These are phyloP conservation scores for Talaromyces adpressus DNA, from an alignment of 495 filamentous ascomycete species.

Conservation along the genomic window DNA sequence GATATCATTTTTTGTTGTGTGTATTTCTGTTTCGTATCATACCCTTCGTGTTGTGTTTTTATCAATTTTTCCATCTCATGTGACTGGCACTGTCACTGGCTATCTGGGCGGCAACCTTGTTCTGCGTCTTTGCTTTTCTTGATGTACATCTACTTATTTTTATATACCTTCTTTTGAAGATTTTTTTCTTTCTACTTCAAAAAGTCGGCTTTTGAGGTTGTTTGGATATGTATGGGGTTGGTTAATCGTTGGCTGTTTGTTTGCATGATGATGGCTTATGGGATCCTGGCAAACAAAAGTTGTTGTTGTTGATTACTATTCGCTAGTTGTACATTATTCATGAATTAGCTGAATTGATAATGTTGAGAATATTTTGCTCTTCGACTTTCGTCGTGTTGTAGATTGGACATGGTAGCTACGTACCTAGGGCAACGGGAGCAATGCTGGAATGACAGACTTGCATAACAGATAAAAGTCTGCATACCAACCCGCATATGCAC, in stretches of 20 bases:
- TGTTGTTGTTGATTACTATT: not conserved
- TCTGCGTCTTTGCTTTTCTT: not conserved
- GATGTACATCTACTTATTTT: not conserved
- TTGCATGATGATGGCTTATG: slow-evolving; percentile 4
- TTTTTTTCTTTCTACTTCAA: not conserved
- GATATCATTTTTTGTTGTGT: not conserved
- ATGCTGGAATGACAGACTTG: not conserved
- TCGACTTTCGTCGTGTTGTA: not conserved
- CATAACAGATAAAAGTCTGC: not conserved
- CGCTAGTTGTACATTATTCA: not conserved
- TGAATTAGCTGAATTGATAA: not conserved
- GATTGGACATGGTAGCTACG: not conserved
- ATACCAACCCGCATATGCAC: not conserved
- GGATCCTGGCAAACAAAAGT: not conserved
- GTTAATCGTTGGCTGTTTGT: not conserved
- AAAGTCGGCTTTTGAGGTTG: not conserved
- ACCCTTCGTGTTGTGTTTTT: slow-evolving; percentile 3
- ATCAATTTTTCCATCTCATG: not conserved
- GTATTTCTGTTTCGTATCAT: not conserved
- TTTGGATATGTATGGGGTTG: not conserved
- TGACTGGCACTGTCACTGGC: not conserved
- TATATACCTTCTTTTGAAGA: not conserved
- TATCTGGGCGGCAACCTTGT: not conserved
- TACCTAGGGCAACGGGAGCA: not conserved
- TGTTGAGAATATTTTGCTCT: not conserved